A percentile compares a stretch with the other conserved stretches of the same genome.
Conservation (phyloP, 139 green algal genomes). For the Chlorella vulgaris region DNA sequence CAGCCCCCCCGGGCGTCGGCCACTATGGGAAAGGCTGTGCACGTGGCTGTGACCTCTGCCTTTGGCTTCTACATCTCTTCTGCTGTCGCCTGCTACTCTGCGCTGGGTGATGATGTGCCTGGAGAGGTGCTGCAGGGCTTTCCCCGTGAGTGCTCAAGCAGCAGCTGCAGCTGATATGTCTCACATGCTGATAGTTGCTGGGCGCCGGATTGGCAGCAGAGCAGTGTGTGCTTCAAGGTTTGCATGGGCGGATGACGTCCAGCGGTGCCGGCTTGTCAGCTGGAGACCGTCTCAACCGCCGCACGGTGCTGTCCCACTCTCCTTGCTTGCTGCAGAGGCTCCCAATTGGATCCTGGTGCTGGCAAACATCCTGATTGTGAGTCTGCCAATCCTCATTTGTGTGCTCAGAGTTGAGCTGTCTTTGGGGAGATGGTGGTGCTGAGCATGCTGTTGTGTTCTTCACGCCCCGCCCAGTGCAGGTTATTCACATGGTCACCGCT, state of each 20-base stretch:
- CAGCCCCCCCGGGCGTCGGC: neutral
- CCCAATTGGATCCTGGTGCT: constrained; percentile 20
- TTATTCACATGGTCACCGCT: constrained; percentile 16
- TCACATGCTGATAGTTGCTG: no score
- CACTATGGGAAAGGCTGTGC: constrained; percentile 8
- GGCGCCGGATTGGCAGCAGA: no score
- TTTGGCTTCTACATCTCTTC: constrained; percentile 11
- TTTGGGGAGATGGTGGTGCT: neutral
- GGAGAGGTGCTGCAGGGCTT: constrained; percentile 21
- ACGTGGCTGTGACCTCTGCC: neutral
- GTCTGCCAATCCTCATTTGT: neutral
- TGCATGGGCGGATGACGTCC: neutral
- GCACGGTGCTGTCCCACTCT: no score
- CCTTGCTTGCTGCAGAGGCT: neutral
- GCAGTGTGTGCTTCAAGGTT: no score
- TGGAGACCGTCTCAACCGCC: no score
- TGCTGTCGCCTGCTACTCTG: constrained; percentile 5
- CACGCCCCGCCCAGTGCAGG: neutral
- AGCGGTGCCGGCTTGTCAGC: neutral
- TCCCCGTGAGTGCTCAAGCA: neutral
- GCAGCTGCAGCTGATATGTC: no score
- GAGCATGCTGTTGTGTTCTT: no score
- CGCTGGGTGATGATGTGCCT: constrained; percentile 7
- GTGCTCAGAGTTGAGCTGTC: neutral
- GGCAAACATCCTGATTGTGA: neutral